These are phyloP conservation scores for Trichoderma brevicompactum DNA, from an alignment of 2,329 filamentous ascomycete genomes.

Conservation along the genomic window DNA sequence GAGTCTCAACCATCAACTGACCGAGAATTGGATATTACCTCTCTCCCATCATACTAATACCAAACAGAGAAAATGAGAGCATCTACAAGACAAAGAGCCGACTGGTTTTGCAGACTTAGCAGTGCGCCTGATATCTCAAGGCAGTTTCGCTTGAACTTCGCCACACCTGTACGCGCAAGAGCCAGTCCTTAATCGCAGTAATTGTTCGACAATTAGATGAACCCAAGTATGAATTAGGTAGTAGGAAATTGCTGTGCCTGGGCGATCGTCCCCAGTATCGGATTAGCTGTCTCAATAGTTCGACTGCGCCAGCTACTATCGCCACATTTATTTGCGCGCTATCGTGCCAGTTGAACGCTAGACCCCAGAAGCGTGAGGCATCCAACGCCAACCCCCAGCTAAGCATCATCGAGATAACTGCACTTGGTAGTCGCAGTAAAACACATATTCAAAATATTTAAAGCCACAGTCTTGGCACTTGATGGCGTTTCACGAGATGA, in stretches of 20 bases:
- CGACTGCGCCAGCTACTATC: constrained; percentile 1
- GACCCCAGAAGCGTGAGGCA: not conserved
- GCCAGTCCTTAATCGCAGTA: not conserved
- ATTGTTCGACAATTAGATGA: not conserved
- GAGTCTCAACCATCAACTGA: not conserved
- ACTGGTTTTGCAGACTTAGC: not conserved
- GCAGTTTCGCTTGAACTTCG: not conserved
- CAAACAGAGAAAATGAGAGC: not conserved
- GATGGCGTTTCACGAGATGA: not conserved
- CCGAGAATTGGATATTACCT: not conserved
- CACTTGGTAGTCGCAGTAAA: not conserved
- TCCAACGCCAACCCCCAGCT: not conserved
- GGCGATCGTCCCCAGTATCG: constrained; percentile 12
- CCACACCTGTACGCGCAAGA: constrained; percentile 3
- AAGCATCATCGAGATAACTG: not conserved
- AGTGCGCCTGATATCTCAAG: not conserved
- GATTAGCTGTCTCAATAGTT: constrained; percentile 22
- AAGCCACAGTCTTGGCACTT: constrained; percentile 12
- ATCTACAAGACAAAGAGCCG: not conserved
- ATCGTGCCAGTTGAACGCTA: constrained; percentile 12
- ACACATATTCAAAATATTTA: not conserved
- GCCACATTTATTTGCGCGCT: constrained; percentile 16
- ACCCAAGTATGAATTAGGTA: not conserved
- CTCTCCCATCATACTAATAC: not conserved
- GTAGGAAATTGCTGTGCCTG: not conserved